These are phyloP conservation scores for Neofusicoccum umdonicola DNA, from an alignment of 2,329 filamentous ascomycete species.

Conservation along the genomic window DNA sequence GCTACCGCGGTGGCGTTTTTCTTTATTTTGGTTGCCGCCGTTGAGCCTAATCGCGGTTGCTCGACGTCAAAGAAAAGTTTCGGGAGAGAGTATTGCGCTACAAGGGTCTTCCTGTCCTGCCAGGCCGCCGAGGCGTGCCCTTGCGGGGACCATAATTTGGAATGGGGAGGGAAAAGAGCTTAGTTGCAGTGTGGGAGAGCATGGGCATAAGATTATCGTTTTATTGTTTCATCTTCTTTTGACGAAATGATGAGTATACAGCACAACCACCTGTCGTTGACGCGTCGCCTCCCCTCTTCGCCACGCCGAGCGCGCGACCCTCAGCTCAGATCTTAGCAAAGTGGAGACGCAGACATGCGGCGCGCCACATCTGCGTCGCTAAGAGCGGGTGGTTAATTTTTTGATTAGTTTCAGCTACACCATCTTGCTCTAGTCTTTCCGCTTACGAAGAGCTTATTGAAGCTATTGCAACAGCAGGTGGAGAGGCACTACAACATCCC, in stretches of 20 bases:
- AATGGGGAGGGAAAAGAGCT: conserved; percentile 5
- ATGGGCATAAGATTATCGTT: neutral
- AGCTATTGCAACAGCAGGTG: neutral
- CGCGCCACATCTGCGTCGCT: neutral
- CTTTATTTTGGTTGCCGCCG: neutral
- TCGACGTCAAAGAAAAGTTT: conserved; percentile 11
- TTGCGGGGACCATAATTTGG: neutral
- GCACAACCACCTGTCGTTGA: neutral
- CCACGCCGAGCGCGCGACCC: neutral
- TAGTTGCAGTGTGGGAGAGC: neutral
- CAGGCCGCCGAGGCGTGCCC: neutral
- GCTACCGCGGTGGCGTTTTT: neutral
- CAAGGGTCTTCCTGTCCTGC: neutral
- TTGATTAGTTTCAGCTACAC: neutral
- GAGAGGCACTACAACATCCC: neutral
- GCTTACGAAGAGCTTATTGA: neutral
- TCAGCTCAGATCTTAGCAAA: neutral
- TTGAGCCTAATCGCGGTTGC: neutral
- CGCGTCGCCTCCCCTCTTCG: neutral
- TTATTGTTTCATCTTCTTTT: conserved; percentile 5
- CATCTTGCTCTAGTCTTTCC: neutral
- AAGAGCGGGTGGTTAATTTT: neutral
- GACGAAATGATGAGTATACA: conserved; percentile 1
- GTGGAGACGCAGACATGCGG: neutral
- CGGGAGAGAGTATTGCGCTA: neutral